Base-by-base conservation (phyloP, 176 grass and related monocot genomes). In the Aegilops bicornis region DNA sequence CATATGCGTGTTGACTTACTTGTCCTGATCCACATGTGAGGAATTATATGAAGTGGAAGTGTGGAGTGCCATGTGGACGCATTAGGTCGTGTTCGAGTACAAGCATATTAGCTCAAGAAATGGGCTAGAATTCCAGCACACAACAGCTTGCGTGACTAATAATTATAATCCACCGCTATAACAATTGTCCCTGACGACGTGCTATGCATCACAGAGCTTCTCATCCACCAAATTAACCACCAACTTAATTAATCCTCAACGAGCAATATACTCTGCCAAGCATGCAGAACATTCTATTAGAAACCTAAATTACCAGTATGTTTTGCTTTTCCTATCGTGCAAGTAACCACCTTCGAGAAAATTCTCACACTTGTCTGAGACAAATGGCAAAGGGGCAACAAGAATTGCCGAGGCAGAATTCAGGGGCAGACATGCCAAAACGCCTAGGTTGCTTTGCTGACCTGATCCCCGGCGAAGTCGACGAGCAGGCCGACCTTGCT, bases 381-480 rank as follows among this genome's bases (percentile, higher is more conserved):
- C 45, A 39, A 79, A 45, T 79, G 76, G 19, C 64, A 59, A 10
- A 10, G 22, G 7, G 30, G 69, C 19, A 14, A 3, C 43, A 13
- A 5, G 20, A 62, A 74, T 54, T 17, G 1, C 27, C 0, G 29
- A 63, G 7, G 25, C 43, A 58, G 25, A 73, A 56, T 29, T 62
- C 29, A 54, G 37, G 52, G 79, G 12, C 8, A 56, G 39, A 16
- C 29, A 45, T 12, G 73, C 30, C 17, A 59, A 22, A 22, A 62
- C 29, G 64, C 70, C 70, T 62, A 79, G 10, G 31, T 31, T 10
- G 54, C 42, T 24, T 10, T 62, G 33, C 63, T 71, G 37, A 98
- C 96, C 93, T 98, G 96, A 85, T 98, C 96, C 2, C 93, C 93
- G 45, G 86, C 79, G 76, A 98, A 98, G 82, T 98, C 93, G 19